Evolutionary conservation across 208 protist species (phyloP).

Genomic region (Acanthamoeba royreba): DNA sequence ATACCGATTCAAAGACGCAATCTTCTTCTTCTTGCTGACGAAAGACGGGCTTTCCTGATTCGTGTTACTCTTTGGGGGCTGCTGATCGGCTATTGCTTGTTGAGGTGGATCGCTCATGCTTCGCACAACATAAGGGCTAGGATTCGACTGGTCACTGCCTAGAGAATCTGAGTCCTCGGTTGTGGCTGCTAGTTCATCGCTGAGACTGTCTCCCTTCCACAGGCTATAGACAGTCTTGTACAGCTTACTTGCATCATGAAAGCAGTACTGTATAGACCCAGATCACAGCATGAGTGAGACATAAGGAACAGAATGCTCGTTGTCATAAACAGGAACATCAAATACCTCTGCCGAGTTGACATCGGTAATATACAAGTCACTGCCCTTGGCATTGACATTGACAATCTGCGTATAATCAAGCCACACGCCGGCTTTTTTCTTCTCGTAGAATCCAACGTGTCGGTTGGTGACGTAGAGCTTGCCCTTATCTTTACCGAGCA

Average conservation of each 20-base stretch:
- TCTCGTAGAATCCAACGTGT: constrained; percentile 7
- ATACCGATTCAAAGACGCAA: background rate
- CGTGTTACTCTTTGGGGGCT: background rate
- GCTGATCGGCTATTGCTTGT: background rate
- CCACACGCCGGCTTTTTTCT: background rate
- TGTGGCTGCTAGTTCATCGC: background rate
- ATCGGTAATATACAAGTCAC: background rate
- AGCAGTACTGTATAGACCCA: background rate
- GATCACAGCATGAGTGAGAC: background rate
- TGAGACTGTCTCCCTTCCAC: background rate
- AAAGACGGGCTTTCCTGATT: background rate
- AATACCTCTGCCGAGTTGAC: background rate
- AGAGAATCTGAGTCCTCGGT: background rate
- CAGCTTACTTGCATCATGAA: background rate
- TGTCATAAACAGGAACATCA: too few species aligned
- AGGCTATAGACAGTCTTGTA: background rate
- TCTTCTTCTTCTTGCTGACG: background rate
- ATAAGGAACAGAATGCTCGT: too few species aligned
- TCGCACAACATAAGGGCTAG: background rate
- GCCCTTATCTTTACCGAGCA: background rate
- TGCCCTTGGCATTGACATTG: background rate
- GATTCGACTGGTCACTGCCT: background rate
- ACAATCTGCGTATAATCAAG: background rate
- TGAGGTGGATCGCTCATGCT: background rate
- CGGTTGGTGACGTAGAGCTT: background rate